Base-by-base conservation (phyloP, 1,284 basidiomycete genomes). In the Mycena citricolor region DNA sequence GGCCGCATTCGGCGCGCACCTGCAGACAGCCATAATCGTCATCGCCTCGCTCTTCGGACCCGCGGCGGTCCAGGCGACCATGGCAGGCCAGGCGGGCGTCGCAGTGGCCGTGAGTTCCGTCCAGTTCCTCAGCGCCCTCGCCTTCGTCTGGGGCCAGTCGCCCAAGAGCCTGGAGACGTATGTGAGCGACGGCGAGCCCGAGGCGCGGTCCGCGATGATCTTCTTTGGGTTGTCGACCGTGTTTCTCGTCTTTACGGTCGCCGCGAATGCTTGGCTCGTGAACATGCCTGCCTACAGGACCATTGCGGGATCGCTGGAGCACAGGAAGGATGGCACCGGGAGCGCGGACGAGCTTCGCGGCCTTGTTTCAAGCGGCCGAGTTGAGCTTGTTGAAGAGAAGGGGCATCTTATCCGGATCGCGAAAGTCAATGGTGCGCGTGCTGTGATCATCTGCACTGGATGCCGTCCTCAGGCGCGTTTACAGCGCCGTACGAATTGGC, bases 11-110 rank as follows among this genome's bases (percentile, higher is more conserved):
- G 81, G 80, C 0, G 75, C 81, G 7, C 90, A 85, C 57, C 70
- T 89, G 12, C 83, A 82, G 53, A 83, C 80, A 0, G 76, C 87
- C 10, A 68, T 83, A 35, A 74, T 83, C 25, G 84, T 82, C 1
- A 73, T 84, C 21, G 86, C 85, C 5, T 83, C 88, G 0, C 65
- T 86, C 12, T 87, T 89, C 44, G 87, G 87, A 0, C 74, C 79
- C 6, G 59, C 70, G 10, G 79, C 79, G 6, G 74, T 90, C 48
- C 86, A 88, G 61, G 67, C 79, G 6, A 69, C 83, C 57, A 77
- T 90, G 71, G 76, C 86, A 1, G 87, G 88, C 6, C 86, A 90
- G 57, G 87, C 84, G 4, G 83, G 83, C 0, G 77, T 89, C 0
- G 88, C 80, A 0, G 84, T 90, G 5, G 79, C 74, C 2, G 79